phyloP scores from a whole-genome alignment of 1,139 yeast genomes.

The Suhomyces atakaporum region DNA sequence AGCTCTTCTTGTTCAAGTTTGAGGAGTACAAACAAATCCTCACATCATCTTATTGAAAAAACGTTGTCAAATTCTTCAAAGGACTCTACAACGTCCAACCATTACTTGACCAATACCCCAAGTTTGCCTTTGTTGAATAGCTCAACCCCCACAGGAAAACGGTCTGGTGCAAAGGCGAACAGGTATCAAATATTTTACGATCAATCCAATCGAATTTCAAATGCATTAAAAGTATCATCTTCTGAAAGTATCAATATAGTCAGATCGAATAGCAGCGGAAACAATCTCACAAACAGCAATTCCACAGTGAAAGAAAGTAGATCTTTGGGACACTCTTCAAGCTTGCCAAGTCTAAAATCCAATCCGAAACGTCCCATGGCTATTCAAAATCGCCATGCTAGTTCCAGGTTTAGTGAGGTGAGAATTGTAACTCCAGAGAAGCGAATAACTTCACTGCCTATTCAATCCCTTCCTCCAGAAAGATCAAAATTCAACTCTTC shows the following conservation, averaged over 20 bases:
- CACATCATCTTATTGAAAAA: conserved; percentile 30
- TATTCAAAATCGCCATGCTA: conserved; percentile 12
- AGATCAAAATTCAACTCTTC: neutral
- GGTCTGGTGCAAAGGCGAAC: conserved; percentile 51
- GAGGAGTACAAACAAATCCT: conserved; percentile 19
- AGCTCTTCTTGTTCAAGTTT: conserved; percentile 41
- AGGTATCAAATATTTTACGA: conserved; percentile 54
- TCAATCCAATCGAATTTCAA: conserved; percentile 47
- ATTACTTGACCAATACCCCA: conserved; percentile 11
- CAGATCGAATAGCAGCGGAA: conserved; percentile 26
- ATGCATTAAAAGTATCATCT: conserved; percentile 46
- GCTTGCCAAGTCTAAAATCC: conserved; percentile 39
- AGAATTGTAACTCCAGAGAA: conserved; percentile 10
- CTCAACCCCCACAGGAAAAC: conserved; percentile 32
- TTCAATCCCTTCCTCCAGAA: conserved; percentile 9
- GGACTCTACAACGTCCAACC: conserved; percentile 24
- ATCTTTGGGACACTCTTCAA: conserved; percentile 42
- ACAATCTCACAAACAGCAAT: conserved; percentile 10
- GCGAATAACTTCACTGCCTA: conserved; percentile 14
- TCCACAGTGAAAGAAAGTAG: conserved; percentile 17
- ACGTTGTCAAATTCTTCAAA: conserved; percentile 37
- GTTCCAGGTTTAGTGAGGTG: conserved; percentile 14
- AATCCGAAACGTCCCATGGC: conserved; percentile 17
- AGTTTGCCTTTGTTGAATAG: conserved; percentile 11
- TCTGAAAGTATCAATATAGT: conserved; percentile 44